Evolutionary conservation across 176 grass and related monocot genomes (phyloP), one percentile per base, ranked within the genome.

Genomic region (Phragmites australis): DNA sequence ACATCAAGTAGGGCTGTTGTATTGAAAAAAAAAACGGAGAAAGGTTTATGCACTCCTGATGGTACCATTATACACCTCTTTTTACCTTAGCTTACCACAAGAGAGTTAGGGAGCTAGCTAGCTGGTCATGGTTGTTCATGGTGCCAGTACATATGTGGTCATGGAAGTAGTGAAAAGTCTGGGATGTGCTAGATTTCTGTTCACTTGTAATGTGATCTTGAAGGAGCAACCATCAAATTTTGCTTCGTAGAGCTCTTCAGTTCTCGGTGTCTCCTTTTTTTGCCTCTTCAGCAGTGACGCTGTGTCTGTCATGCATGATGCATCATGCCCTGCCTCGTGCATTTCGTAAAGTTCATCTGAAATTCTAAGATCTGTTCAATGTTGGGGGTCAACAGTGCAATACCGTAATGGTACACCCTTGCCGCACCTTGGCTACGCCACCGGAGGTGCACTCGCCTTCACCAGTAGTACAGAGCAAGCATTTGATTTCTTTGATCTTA

Each of bases 1-100:
- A 97, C 69, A 93, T 97, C 75, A 90, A 93, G 68, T 97, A 90
- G 83, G 40, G 23, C 4, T 16, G 5, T 45, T 54, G 62, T 30
- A 9, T n/a, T 37, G 45, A 40, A 41, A 26, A 47, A 31, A 80
- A 44, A 44, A 32, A 70, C n/a, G n/a, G 34, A 48, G 3, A 32
- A 8, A 3, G 44, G 21, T 61, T 70, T 30, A 43, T 37, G 17
- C 67, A 78, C 42, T 50, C 62, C 1, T 78, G 43, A 56, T 81
- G 19, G 25, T 77, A 40, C 51, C 44, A 45, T 45, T 39, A 14
- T 68, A 47, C 43, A 2, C 67, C 67, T 62, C 15, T 62, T 74
- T 75, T 27, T 74, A 86, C 57, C 45, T 85, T 79, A 26, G 74
- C 82, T 78, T 66, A 57, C 13, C 51, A 76, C 51, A 32, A 50